Evolutionary conservation across 805 yeast genomes (phyloP), one percentile per base, ranked within the genome.

Genomic region (Candida hungchunana): DNA sequence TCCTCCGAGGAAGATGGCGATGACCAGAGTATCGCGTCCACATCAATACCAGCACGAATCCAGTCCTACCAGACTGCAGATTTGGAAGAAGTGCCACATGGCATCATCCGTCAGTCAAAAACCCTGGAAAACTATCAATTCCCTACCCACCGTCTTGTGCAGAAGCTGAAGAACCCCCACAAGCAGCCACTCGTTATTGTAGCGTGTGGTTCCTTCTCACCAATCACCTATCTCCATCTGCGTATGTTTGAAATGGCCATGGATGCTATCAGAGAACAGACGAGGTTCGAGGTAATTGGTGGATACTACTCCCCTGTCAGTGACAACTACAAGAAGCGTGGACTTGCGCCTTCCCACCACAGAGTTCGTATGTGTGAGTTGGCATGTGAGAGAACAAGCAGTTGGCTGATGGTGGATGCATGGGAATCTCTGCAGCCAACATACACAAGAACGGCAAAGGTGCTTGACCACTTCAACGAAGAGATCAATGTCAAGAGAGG

Each of bases 201-300:
- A 18, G 97, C 97, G 1, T 93, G 98, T 63, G 98, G 98, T 7
- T 87, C 96, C 3, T 93, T 90, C 55, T 84, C 95, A 2, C 98
- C 98, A 22, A 80, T 93, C 36, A 93, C 98, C 0, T 93, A 93
- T 60, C 67, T 93, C 38, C 98, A 93, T 62, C 66, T 93, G 53
- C 73, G 98, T 39, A 93, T 93, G 97, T 93, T 93, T 59, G 98
- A 93, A 63, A 93, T 93, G 98, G 98, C 98, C 0, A 65, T 93
- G 51, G 98, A 93, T 59, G 78, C 94, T 7, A 83, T 93, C 32
- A 67, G 85, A 30, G 98, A 93, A 60, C 88, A 81, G 47, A 93
- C 97, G 2, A 65, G 90, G 45, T 93, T 88, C 54, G 98, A 93
- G 63, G 96, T 93, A 22, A 75, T 93, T 48, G 98, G 97, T 19